phyloP scores from a whole-genome alignment of 2,329 filamentous ascomycete genomes.

The Ophiostoma novo-ulmi region DNA sequence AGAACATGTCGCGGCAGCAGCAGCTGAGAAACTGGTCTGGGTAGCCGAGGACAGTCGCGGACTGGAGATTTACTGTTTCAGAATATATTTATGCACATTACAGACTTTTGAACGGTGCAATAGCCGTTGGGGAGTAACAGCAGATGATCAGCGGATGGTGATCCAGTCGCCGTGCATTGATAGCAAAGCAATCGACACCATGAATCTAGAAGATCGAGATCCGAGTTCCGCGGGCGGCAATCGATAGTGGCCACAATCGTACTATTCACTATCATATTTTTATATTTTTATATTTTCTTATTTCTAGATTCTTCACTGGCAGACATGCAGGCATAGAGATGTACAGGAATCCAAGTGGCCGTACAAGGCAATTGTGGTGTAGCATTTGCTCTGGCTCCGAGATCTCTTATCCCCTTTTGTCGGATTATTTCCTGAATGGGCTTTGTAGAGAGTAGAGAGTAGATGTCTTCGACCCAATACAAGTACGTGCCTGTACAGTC shows the following conservation, averaged over 20 bases:
- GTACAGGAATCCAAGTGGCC: neutral
- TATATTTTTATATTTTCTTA: too few relatives aligned
- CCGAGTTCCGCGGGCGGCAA: neutral
- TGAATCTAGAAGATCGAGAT: neutral
- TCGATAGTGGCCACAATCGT: neutral
- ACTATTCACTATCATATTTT: neutral
- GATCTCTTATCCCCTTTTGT: neutral
- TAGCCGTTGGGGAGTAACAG: too few relatives aligned
- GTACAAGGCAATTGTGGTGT: neutral
- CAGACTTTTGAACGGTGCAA: too few relatives aligned
- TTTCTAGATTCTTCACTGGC: too few relatives aligned
- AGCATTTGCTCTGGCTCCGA: constrained; percentile 2
- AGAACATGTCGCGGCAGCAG: neutral
- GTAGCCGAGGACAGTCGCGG: too few relatives aligned
- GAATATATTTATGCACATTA: too few relatives aligned
- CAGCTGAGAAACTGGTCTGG: neutral
- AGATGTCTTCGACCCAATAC: neutral
- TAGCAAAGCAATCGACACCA: too few relatives aligned
- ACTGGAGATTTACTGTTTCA: neutral
- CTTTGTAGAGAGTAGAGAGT: neutral
- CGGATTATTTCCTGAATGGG: neutral
- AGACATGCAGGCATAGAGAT: too few relatives aligned
- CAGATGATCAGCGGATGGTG: too few relatives aligned
- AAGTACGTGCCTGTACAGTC: neutral
- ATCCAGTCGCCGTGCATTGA: too few relatives aligned